Percentiles rank a stretch among this genome's conserved stretches.
These are phyloP conservation scores for Diatrype stigma DNA, from an alignment of 2,329 filamentous ascomycete species.

Conservation along the genomic window DNA sequence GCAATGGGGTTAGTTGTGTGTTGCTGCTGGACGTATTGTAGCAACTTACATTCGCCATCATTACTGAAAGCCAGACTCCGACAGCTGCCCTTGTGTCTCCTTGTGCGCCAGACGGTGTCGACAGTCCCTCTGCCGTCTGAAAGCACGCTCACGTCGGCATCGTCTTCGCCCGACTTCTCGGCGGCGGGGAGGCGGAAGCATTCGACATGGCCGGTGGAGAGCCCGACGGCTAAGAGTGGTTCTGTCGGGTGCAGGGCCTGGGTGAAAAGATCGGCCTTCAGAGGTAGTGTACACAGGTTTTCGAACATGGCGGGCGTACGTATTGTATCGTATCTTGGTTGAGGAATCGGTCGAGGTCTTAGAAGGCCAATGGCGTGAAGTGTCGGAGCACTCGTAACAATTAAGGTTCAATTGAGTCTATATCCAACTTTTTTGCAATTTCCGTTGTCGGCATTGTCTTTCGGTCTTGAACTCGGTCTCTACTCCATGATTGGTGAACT, in stretches of 20 bases:
- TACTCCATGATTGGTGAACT: too few relatives aligned
- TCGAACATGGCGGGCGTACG: conserved; percentile 69
- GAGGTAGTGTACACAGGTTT: conserved; percentile 83
- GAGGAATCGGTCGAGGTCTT: background rate
- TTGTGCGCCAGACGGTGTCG: conserved; percentile 80
- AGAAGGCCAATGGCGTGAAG: background rate
- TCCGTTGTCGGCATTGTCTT: too few relatives aligned
- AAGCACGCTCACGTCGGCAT: conserved; percentile 45
- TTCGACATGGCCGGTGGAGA: conserved; percentile 81
- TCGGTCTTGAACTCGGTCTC: too few relatives aligned
- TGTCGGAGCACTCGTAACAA: too few relatives aligned
- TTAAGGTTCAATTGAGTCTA: too few relatives aligned
- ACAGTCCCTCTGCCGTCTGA: conserved; percentile 69
- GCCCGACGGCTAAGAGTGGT: conserved; percentile 80
- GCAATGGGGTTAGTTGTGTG: background rate
- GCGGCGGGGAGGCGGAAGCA: conserved; percentile 67
- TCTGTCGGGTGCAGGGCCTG: conserved; percentile 82
- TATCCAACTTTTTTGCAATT: too few relatives aligned
- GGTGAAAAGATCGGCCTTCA: conserved; percentile 81
- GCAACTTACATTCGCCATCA: conserved; percentile 65
- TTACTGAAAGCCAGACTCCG: conserved; percentile 72
- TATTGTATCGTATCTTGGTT: background rate
- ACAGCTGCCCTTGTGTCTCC: conserved; percentile 91
- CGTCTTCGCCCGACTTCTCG: conserved; percentile 46
- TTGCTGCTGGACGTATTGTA: background rate